Evolutionary conservation across 2,329 filamentous ascomycete genomes (phyloP), one percentile per base, ranked within the genome.

Genomic region (Emericellopsis atlantica): DNA sequence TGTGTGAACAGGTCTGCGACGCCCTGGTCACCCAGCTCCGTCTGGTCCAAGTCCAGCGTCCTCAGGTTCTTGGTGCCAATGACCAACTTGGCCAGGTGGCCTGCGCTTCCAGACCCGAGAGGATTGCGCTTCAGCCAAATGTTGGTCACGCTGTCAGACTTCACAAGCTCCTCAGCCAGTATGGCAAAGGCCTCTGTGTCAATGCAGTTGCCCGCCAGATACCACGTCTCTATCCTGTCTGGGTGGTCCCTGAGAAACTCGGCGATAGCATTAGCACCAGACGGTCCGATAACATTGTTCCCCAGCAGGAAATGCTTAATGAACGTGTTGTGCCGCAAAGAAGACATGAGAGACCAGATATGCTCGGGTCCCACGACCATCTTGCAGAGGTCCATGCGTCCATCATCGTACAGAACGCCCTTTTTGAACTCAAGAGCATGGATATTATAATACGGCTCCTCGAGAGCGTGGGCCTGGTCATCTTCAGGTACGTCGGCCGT

Each of bases 81-180:
- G 44, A 72, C 61, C 31, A 74, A 57, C 5, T 60, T 57, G 44
- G 59, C 66, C 12, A 73, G 42, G 38, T 68, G 56, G 36, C 52
- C 47, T 4, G 61, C 62, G 15, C 62, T 55, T 5, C 49, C 49
- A 3, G 62, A 44, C 1, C 60, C 60, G 22, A 74, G 59, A 2
- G 71, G 70, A 50, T 74, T 75, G 11, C 69, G 63, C 51, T 73
- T 74, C 41, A 74, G 52, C 70, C 70, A 74, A 37, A 74, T 51
- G 45, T 69, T 70, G 16, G 66, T 69, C 44, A 71, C 55, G 12
- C 56, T 56, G 4, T 56, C 52, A 1, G 66, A 69, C 21, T 54
- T 54, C 12, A 65, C 46, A 60, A 70, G 63, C 39, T 63, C 62
- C 42, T 67, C 55, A 1, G 68, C 66, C 2, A 74, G 57, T 2